phyloP scores from a whole-genome alignment of 306 rosid species.

The Corylus americana region DNA sequence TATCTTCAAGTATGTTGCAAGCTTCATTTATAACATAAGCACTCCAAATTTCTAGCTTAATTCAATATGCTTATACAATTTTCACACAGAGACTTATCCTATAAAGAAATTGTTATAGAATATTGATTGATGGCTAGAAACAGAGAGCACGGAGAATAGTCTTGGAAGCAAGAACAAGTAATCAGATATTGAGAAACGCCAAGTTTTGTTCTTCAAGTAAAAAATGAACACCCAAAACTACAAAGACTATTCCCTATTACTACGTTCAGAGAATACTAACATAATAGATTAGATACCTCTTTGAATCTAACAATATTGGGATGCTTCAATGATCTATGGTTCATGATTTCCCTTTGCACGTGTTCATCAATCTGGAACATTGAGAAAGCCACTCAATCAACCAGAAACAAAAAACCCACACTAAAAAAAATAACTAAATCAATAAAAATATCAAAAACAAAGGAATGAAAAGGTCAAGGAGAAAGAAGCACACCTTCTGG shows the following conservation, averaged over 20 bases:
- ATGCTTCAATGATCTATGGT: constrained; percentile 87
- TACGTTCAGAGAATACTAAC: background rate
- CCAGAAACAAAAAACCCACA: constrained; percentile 15
- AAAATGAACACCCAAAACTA: background rate
- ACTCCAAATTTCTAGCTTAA: background rate
- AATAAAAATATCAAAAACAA: background rate
- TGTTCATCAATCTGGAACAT: constrained; percentile 71
- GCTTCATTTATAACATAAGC: background rate
- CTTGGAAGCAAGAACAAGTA: background rate
- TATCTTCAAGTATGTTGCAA: background rate
- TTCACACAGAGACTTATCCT: background rate
- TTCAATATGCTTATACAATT: background rate
- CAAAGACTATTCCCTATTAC: background rate
- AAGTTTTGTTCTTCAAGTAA: background rate
- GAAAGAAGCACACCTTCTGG: constrained; percentile 52
- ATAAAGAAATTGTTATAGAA: background rate
- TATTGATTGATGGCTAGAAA: background rate
- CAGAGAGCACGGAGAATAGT: background rate
- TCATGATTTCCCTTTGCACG: constrained; percentile 84
- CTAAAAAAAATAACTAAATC: background rate
- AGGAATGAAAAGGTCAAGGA: constrained; percentile 14
- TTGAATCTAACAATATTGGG: constrained; percentile 79
- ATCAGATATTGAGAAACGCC: background rate
- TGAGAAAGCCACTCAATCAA: constrained; percentile 13
- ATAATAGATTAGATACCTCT: constrained; percentile 50